phyloP scores from a whole-genome alignment of 345 rosid genomes.

The Heritiera fomes region DNA sequence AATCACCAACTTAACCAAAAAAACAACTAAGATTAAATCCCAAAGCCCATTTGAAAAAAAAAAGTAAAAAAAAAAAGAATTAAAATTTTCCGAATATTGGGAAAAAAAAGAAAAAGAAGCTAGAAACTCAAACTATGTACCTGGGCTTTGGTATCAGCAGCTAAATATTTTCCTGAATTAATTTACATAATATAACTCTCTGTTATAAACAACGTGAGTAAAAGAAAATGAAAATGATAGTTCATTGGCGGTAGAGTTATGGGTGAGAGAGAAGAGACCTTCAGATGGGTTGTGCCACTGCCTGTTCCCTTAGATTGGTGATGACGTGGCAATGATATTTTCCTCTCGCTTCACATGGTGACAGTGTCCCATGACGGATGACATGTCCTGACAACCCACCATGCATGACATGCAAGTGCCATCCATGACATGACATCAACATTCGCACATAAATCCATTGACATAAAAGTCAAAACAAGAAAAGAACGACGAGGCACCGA shows the following conservation, averaged over 20 bases:
- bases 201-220: not conserved
- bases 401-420: not conserved
- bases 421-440: not conserved
- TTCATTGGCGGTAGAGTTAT: too few relatives aligned
- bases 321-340: conserved; percentile 71
- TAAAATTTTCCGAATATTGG: not conserved
- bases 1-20: too few relatives aligned
- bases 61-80: not conserved
- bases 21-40: not conserved
- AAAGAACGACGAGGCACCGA: too few relatives aligned
- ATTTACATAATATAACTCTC: not conserved
- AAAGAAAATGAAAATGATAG: not conserved
- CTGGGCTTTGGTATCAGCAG: conserved; percentile 5
- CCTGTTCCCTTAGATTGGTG: conserved; percentile 32
- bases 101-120: not conserved
- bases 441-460: not conserved
- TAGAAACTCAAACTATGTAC: not conserved
- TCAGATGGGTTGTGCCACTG: conserved; percentile 33
- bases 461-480: too few relatives aligned
- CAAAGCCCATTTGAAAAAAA: not conserved
- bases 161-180: conserved; percentile 1
- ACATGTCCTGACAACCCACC: conserved; percentile 34
- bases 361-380: not conserved
- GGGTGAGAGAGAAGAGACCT: conserved; percentile 38
- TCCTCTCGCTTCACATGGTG: conserved; percentile 41